phyloP scores from a whole-genome alignment of 148 eudicot species.

The Rheum nobile region DNA sequence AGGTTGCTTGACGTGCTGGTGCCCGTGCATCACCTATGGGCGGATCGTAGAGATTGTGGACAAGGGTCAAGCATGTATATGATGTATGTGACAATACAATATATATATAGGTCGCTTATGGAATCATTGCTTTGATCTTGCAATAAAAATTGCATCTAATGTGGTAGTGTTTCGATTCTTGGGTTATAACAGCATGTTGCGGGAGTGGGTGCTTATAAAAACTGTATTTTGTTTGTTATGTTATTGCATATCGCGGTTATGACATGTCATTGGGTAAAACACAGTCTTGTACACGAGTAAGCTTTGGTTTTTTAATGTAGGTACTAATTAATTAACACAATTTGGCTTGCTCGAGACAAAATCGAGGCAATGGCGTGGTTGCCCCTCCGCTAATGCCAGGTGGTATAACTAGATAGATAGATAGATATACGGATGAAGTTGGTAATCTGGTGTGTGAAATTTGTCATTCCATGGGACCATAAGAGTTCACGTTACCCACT shows the following conservation, averaged over 20 bases:
- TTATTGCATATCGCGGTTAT: slow-evolving; percentile 33
- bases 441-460: slow-evolving; percentile 10
- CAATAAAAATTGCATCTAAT: not conserved
- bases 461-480: slow-evolving; percentile 15
- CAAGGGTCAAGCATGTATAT: slow-evolving; percentile 24
- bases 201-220: slow-evolving; percentile 18
- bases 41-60: slow-evolving; percentile 18
- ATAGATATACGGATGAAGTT: not conserved
- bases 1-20: slow-evolving; percentile 16
- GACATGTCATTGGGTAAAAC: not conserved
- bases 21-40: slow-evolving; percentile 14
- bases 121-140: not conserved
- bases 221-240: slow-evolving; percentile 19
- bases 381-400: slow-evolving; percentile 15
- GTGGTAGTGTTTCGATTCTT: not conserved
- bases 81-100: not conserved
- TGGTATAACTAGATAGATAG: slow-evolving; percentile 24
- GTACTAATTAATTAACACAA: no score
- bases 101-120: not conserved
- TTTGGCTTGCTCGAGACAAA: not conserved
- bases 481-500: not conserved
- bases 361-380: slow-evolving; percentile 10
- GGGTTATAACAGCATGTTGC: slow-evolving; percentile 17
- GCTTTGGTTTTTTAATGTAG: not conserved
- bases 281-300: not conserved